Evolutionary conservation across 768 basidiomycete genomes (phyloP).

Genomic region (Ephemerocybe angulata): DNA sequence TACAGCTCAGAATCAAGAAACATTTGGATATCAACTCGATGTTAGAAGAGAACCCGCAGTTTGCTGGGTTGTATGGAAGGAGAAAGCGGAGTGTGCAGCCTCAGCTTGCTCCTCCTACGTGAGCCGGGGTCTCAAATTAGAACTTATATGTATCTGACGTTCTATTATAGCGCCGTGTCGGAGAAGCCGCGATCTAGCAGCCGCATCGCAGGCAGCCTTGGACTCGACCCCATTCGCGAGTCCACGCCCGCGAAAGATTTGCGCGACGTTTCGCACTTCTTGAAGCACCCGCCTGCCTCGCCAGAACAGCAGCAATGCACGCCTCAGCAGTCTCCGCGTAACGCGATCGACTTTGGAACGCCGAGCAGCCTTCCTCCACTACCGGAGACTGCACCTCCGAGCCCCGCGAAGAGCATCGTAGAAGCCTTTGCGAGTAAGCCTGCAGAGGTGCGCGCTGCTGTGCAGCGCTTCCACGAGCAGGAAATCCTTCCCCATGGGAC

Average conservation of each 20-base stretch:
- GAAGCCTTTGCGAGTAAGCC: slow-evolving; percentile 30
- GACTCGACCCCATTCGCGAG: slow-evolving; percentile 42
- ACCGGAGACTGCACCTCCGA: too few species aligned
- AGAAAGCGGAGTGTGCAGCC: slow-evolving; percentile 41
- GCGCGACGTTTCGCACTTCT: slow-evolving; percentile 49
- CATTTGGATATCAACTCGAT: slow-evolving; percentile 55
- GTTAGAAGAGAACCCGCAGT: slow-evolving; percentile 55
- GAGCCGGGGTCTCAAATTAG: neutral
- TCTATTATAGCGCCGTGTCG: slow-evolving; percentile 1
- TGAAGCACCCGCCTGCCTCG: slow-evolving; percentile 46
- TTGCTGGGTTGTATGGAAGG: slow-evolving; percentile 52
- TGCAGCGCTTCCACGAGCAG: slow-evolving; percentile 30
- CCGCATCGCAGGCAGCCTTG: slow-evolving; percentile 26
- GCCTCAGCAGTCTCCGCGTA: slow-evolving; percentile 23
- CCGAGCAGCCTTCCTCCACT: slow-evolving; percentile 39
- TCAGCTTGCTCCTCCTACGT: slow-evolving; percentile 13
- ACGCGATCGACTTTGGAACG: slow-evolving; percentile 19
- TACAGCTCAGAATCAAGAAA: slow-evolving; percentile 58
- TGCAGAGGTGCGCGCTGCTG: slow-evolving; percentile 27
- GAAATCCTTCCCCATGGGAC: slow-evolving; percentile 34
- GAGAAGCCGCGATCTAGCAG: slow-evolving; percentile 23
- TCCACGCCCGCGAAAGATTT: slow-evolving; percentile 47
- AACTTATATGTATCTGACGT: neutral
- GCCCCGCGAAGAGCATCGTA: slow-evolving; percentile 38
- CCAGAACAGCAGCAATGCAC: slow-evolving; percentile 16